Conservation (phyloP, 768 basidiomycete species). For the Xerocomus potaroensis region DNA sequence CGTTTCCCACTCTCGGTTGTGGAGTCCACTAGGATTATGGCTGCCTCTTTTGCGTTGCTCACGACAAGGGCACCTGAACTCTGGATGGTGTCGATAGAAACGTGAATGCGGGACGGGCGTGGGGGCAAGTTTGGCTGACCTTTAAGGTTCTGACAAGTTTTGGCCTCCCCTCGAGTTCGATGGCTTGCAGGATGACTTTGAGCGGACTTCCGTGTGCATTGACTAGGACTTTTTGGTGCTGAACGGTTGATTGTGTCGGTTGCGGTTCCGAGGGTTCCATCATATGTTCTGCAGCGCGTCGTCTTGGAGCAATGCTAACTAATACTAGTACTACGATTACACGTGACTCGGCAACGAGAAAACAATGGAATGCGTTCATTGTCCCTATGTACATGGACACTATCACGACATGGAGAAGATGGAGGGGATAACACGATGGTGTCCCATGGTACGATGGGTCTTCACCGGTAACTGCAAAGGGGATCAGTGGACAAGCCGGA, state of each 20-base stretch:
- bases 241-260: conserved; percentile 10
- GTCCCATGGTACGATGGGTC: conserved; percentile 32
- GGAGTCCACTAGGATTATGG: conserved; percentile 58
- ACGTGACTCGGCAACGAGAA: conserved; percentile 14
- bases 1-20: conserved; percentile 47
- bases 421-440: conserved; percentile 43
- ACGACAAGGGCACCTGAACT: conserved; percentile 52
- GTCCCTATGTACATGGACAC: conserved; percentile 29
- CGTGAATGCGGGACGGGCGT: neutral
- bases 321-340: neutral
- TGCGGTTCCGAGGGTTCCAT: conserved; percentile 21
- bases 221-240: conserved; percentile 33
- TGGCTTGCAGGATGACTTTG: conserved; percentile 55
- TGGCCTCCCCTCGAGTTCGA: conserved; percentile 45
- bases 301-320: neutral
- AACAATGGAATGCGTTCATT: conserved; percentile 5
- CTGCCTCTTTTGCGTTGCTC: conserved; percentile 47
- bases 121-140: conserved; percentile 30
- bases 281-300: neutral
- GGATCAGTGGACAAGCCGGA: conserved; percentile 10
- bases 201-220: conserved; percentile 40
- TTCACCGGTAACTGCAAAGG: conserved; percentile 62
- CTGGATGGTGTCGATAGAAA: conserved; percentile 32
- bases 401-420: conserved; percentile 34
- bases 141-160: conserved; percentile 48